Evolutionary conservation across 768 basidiomycete genomes (phyloP).

Genomic region (Russula sp.): DNA sequence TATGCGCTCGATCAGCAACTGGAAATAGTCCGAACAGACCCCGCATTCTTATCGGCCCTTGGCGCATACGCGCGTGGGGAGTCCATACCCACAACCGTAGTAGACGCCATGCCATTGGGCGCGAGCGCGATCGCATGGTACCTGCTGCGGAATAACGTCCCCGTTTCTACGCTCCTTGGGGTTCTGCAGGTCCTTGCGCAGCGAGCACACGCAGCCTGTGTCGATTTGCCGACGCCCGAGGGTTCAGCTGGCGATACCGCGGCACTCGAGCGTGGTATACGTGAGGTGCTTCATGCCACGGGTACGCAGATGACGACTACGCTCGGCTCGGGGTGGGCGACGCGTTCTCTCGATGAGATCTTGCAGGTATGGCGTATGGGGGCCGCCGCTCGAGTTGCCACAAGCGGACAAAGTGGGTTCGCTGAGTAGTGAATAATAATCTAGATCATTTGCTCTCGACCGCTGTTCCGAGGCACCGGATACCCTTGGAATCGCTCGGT

Average conservation of each 20-base stretch:
- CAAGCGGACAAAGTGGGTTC: not conserved
- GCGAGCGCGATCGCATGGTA: constrained; percentile 64
- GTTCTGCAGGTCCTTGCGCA: constrained; percentile 59
- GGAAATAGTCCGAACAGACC: constrained; percentile 43
- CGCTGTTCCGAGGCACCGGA: too few relatives aligned
- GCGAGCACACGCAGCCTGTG: constrained; percentile 59
- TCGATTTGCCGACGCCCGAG: constrained; percentile 48
- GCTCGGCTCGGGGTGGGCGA: constrained; percentile 71
- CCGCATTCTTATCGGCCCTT: constrained; percentile 46
- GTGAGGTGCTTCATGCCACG: constrained; percentile 81
- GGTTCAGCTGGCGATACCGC: constrained; percentile 42
- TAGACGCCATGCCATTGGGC: constrained; percentile 24
- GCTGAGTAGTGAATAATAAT: not conserved
- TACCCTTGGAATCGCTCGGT: not conserved
- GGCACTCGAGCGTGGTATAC: constrained; percentile 58
- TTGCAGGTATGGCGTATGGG: constrained; percentile 51
- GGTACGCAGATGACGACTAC: constrained; percentile 76
- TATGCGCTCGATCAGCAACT: constrained; percentile 61
- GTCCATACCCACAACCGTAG: constrained; percentile 32
- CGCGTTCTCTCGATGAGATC: constrained; percentile 63
- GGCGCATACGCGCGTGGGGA: constrained; percentile 58
- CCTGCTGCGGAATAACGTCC: constrained; percentile 64
- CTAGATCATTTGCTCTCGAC: not conserved
- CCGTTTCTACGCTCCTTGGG: constrained; percentile 62
- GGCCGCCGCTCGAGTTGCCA: not conserved